Percentiles rank a stretch among this genome's conserved stretches.
Conservation (phyloP, 345 rosid genomes). For the Brassica incana region DNA sequence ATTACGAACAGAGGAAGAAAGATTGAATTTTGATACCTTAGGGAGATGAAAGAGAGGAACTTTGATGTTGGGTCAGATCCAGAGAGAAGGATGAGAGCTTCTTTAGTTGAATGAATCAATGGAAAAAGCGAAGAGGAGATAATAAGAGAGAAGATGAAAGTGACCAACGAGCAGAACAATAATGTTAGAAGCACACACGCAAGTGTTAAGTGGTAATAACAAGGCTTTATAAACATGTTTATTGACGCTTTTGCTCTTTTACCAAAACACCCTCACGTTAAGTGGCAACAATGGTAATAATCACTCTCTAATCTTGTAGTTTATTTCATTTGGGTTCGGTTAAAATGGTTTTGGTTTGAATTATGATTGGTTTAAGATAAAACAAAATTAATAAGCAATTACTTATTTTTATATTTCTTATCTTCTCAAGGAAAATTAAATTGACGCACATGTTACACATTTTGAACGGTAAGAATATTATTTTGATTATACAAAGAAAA, state of each 20-base stretch:
- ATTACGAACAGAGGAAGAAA: neutral
- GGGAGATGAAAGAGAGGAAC: conserved; percentile 3
- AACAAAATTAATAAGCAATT: neutral
- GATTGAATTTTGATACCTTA: conserved; percentile 27
- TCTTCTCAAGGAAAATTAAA: neutral
- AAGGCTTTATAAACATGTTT: conserved; percentile 29
- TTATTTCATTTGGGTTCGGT: too few species aligned
- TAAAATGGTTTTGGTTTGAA: too few species aligned
- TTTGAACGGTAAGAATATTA: neutral
- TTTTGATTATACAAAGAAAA: neutral
- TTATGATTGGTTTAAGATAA: neutral
- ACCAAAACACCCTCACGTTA: conserved; percentile 16
- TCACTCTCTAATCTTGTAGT: neutral
- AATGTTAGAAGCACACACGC: neutral
- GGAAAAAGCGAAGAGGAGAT: conserved; percentile 22
- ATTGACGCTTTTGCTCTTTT: conserved; percentile 39
- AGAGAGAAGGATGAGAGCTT: conserved; percentile 16
- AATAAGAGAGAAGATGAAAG: conserved; percentile 30
- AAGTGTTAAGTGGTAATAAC: neutral
- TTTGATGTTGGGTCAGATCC: conserved; percentile 25
- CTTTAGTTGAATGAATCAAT: conserved; percentile 19
- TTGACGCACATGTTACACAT: neutral
- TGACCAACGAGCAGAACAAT: conserved; percentile 31
- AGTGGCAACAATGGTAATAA: neutral
- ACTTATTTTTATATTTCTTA: neutral